Percentiles rank a stretch among this genome's conserved stretches.
phyloP scores from a whole-genome alignment of 1,284 basidiomycete genomes.

The Trichosporon inkin region DNA sequence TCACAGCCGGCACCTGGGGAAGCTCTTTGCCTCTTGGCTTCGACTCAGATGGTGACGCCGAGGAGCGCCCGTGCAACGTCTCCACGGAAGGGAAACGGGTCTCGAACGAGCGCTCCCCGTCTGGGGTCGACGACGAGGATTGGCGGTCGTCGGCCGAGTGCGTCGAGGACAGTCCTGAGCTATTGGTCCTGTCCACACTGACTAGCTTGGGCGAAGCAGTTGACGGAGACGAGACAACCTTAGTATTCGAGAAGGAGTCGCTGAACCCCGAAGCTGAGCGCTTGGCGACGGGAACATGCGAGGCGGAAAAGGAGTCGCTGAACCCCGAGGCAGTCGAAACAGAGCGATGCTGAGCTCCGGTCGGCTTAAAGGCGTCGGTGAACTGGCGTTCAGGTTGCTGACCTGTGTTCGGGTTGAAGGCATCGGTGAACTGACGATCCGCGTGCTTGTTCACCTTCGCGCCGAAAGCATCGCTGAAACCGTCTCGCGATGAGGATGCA shows the following conservation, averaged over 20 bases:
- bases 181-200: neutral
- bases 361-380: conserved; percentile 3
- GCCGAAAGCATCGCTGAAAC: neutral
- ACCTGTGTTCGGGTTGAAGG: neutral
- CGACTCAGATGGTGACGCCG: neutral
- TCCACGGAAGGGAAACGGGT: conserved; percentile 48
- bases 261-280: conserved; percentile 1
- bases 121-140: conserved; percentile 25
- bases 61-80: conserved; percentile 18
- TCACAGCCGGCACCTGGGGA: neutral
- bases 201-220: neutral
- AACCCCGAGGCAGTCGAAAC: conserved; percentile 2
- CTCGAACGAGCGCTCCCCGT: conserved; percentile 41
- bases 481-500: neutral
- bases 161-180: neutral
- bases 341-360: neutral
- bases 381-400: neutral
- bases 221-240: neutral
- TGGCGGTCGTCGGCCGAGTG: neutral
- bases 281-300: neutral
- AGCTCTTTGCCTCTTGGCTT: conserved; percentile 1
- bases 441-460: neutral
- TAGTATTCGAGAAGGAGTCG: neutral
- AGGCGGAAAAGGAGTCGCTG: conserved; percentile 13
- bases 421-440: conserved; percentile 4